Evolutionary conservation across 2,329 filamentous ascomycete genomes (phyloP).

Genomic region (Sclerotinia glacialis): DNA sequence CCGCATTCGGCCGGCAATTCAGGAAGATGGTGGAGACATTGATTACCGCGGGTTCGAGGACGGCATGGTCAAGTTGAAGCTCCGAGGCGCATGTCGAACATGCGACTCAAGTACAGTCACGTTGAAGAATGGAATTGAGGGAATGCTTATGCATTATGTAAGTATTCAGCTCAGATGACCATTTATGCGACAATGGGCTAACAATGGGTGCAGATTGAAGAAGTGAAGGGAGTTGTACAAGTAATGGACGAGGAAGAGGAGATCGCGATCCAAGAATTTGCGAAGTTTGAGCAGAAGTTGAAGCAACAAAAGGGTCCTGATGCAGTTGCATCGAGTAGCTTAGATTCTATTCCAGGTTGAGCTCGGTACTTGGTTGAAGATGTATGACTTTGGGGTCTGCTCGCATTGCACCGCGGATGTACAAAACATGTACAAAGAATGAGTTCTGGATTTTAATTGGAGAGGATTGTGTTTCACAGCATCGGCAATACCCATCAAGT

Average conservation of each 20-base stretch:
- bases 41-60: slow-evolving; percentile 88
- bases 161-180: slow-evolving; percentile 44
- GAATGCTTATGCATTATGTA: slow-evolving; percentile 96
- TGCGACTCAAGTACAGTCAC: slow-evolving; percentile 97
- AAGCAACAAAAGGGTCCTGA: slow-evolving; percentile 50
- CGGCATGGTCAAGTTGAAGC: slow-evolving; percentile 79
- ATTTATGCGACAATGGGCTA: slow-evolving; percentile 30
- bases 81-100: slow-evolving; percentile 89
- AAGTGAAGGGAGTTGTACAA: slow-evolving; percentile 89
- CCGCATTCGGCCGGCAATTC: slow-evolving; percentile 88
- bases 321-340: slow-evolving; percentile 30
- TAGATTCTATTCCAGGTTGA: slow-evolving; percentile 34
- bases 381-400: slow-evolving; percentile 2
- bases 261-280: slow-evolving; percentile 81
- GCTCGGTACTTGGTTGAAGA: slow-evolving; percentile 6
- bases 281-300: slow-evolving; percentile 88
- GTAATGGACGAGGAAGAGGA: slow-evolving; percentile 91
- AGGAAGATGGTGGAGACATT: slow-evolving; percentile 97
- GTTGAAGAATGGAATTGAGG: slow-evolving; percentile 95
- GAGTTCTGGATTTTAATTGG: neutral
- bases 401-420: slow-evolving; percentile 13
- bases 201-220: slow-evolving; percentile 68
- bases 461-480: slow-evolving; percentile 29
- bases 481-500: slow-evolving; percentile 30
- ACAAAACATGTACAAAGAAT: slow-evolving; percentile 16